Conservation (phyloP, 2,329 filamentous ascomycete genomes). For the Botrytis squamosa region DNA sequence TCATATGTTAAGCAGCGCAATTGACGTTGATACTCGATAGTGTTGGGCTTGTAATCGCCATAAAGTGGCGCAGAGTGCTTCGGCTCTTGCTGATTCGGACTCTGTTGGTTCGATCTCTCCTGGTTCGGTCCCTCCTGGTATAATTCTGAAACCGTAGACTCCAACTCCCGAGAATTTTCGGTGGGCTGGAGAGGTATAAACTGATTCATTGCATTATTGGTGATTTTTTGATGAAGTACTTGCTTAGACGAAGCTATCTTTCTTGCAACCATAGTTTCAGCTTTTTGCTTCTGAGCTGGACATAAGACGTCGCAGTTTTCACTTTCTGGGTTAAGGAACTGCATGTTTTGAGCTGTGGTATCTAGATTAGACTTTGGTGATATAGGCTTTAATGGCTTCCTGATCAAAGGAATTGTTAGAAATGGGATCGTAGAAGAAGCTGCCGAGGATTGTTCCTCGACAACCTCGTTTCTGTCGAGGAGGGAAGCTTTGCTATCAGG, state of each 20-base stretch:
- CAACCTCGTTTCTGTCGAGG: neutral
- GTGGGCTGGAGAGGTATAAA: neutral
- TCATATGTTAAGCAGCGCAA: constrained; percentile 17
- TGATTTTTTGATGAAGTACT: neutral
- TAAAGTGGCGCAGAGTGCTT: constrained; percentile 9
- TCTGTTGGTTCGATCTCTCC: neutral
- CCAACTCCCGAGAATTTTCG: too few species aligned
- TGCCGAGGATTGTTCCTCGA: neutral
- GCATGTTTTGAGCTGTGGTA: neutral
- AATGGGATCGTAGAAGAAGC: neutral
- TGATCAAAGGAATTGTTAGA: neutral
- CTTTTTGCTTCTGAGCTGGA: neutral
- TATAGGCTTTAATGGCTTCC: neutral
- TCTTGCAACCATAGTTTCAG: neutral
- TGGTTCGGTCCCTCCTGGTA: neutral
- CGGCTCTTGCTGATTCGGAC: neutral
- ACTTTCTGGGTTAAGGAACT: neutral
- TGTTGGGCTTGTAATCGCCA: constrained; percentile 16
- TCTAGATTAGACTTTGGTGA: neutral
- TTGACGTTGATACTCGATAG: constrained; percentile 20
- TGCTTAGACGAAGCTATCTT: neutral
- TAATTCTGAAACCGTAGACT: neutral
- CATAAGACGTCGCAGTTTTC: neutral
- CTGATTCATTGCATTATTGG: neutral
- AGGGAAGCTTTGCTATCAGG: neutral